phyloP scores from a whole-genome alignment of 805 yeast species.

The Maudiozyma saulgeensis region DNA sequence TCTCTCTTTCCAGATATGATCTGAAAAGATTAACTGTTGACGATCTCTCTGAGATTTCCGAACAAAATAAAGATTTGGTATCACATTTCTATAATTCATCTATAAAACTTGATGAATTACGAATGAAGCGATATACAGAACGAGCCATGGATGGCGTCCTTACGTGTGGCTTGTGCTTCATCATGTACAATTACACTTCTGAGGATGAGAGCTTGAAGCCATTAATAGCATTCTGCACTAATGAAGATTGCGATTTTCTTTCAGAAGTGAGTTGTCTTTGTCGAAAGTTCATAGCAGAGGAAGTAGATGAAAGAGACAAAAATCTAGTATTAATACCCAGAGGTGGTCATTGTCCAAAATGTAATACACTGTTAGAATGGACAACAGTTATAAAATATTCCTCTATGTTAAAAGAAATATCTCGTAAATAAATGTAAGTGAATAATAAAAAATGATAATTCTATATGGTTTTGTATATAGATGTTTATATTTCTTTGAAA shows the following conservation, averaged over 20 bases:
- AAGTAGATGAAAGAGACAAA: neutral
- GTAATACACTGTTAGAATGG: slow-evolving; percentile 23
- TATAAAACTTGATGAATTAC: slow-evolving; percentile 6
- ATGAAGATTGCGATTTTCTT: slow-evolving; percentile 24
- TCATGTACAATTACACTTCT: slow-evolving; percentile 29
- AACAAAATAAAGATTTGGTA: slow-evolving; percentile 21
- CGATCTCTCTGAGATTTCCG: slow-evolving; percentile 9
- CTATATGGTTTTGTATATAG: neutral
- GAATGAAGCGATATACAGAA: slow-evolving; percentile 12
- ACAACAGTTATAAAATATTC: slow-evolving; percentile 21
- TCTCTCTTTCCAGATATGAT: slow-evolving; percentile 2
- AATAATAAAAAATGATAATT: neutral
- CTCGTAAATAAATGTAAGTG: slow-evolving; percentile 2
- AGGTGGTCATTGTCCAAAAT: slow-evolving; percentile 24
- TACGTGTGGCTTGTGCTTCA: slow-evolving; percentile 29
- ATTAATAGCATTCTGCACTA: slow-evolving; percentile 29
- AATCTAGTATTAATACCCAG: slow-evolving; percentile 19
- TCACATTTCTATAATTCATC: slow-evolving; percentile 17
- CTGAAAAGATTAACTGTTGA: slow-evolving; percentile 8
- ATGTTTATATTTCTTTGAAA: slow-evolving; percentile 4
- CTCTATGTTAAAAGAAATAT: slow-evolving; percentile 10
- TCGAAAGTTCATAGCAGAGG: slow-evolving; percentile 6
- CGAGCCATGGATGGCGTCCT: slow-evolving; percentile 17
- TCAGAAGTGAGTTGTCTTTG: slow-evolving; percentile 36
- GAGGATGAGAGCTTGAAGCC: slow-evolving; percentile 24